A percentile compares a stretch with the other conserved stretches of the same genome.
These are phyloP conservation scores for Ichthyophthirius multifiliis DNA, from an alignment of 169 alveolate species.

Conservation along the genomic window DNA sequence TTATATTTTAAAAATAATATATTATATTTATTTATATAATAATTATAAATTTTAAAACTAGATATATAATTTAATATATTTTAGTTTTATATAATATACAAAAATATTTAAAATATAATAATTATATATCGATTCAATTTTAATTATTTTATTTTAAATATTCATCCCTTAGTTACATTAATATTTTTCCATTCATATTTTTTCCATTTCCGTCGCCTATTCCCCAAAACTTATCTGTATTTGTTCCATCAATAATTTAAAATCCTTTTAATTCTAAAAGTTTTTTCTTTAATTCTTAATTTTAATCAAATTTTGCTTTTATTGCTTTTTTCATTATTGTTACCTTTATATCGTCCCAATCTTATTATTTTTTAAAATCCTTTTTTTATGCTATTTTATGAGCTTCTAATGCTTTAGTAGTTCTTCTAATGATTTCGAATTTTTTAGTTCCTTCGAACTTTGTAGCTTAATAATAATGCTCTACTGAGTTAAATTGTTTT, in stretches of 20 bases:
- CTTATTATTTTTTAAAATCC: not conserved
- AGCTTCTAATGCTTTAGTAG: not conserved
- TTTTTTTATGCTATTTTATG: conserved; percentile 2
- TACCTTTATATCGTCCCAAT: not conserved
- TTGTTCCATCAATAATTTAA: not conserved
- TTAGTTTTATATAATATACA: no score
- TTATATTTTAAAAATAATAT: no score
- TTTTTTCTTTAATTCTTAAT: not conserved
- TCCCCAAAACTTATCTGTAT: not conserved
- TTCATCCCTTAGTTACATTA: not conserved
- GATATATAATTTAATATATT: no score
- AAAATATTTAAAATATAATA: no score
- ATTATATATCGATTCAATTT: no score
- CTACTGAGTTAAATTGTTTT: not conserved
- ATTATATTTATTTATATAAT: no score
- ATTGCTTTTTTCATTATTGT: not conserved
- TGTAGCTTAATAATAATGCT: not conserved
- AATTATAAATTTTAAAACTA: no score
- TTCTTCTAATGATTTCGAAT: conserved; percentile 4
- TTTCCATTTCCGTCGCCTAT: not conserved
- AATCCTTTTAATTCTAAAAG: not conserved
- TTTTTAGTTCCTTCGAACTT: conserved; percentile 3
- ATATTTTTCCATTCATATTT: not conserved
- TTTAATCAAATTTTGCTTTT: not conserved
- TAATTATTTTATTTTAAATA: not conserved